These are phyloP conservation scores for Rhizopogon vulgaris DNA, from an alignment of 768 basidiomycete species.

Conservation along the genomic window DNA sequence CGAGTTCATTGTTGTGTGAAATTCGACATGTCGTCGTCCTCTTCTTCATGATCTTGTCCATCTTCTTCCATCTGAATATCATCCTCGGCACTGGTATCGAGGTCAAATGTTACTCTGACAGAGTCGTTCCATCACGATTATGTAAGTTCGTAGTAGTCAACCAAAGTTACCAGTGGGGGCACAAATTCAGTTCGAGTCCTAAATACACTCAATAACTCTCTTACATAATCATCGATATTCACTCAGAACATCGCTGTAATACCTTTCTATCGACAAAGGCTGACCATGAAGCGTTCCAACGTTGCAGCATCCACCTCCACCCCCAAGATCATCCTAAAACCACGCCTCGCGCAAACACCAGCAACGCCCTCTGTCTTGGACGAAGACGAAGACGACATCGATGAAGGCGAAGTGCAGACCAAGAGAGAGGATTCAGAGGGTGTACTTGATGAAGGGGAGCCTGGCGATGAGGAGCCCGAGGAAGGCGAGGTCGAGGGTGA, in stretches of 20 bases:
- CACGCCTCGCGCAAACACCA: slow-evolving; percentile 22
- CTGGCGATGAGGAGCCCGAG: slow-evolving; percentile 17
- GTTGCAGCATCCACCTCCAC: slow-evolving; percentile 12
- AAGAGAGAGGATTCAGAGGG: slow-evolving; percentile 27
- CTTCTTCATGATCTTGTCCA: too few species aligned
- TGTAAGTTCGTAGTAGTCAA: too few species aligned
- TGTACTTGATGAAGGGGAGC: slow-evolving; percentile 26
- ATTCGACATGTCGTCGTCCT: too few species aligned
- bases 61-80: too few species aligned
- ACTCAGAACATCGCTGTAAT: background rate
- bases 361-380: slow-evolving; percentile 13
- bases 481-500: slow-evolving; percentile 23
- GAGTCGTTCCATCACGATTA: too few species aligned
- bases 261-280: background rate
- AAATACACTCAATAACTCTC: too few species aligned
- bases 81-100: too few species aligned
- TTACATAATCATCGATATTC: too few species aligned
- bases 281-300: slow-evolving; percentile 18
- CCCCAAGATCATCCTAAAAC: slow-evolving; percentile 37
- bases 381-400: slow-evolving; percentile 14
- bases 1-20: too few species aligned
- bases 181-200: too few species aligned
- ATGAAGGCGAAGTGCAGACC: slow-evolving; percentile 19
- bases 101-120: too few species aligned
- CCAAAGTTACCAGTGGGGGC: too few species aligned